Evolutionary conservation across 805 yeast species (phyloP).

Genomic region (Kregervanrija pseudodelftensis): DNA sequence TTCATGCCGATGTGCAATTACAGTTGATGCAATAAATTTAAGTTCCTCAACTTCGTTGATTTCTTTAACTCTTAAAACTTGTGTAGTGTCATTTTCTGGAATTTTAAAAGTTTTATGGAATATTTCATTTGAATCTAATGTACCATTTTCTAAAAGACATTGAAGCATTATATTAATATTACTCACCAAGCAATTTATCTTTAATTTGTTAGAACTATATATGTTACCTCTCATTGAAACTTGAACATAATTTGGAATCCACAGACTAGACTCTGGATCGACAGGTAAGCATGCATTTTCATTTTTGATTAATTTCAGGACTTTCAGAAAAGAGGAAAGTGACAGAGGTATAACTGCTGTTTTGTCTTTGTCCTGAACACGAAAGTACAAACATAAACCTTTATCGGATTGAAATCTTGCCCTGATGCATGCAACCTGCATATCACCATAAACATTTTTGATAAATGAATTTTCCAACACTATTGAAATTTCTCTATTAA

Average conservation of each 20-base stretch:
- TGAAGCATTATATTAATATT: constrained; percentile 43
- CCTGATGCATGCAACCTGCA: constrained; percentile 27
- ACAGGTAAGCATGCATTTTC: constrained; percentile 27
- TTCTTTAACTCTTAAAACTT: not conserved
- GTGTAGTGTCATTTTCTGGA: constrained; percentile 22
- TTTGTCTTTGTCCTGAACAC: constrained; percentile 6
- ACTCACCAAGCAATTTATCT: constrained; percentile 40
- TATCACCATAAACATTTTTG: constrained; percentile 16
- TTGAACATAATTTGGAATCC: constrained; percentile 19
- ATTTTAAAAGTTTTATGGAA: constrained; percentile 34
- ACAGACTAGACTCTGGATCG: constrained; percentile 21
- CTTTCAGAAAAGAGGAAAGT: constrained; percentile 27
- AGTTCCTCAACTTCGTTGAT: too few species aligned
- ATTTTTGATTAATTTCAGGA: constrained; percentile 29
- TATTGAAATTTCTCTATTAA: constrained; percentile 24
- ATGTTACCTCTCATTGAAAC: constrained; percentile 18
- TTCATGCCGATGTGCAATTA: not conserved
- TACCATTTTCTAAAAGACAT: constrained; percentile 24
- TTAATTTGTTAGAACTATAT: constrained; percentile 33
- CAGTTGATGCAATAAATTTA: constrained; percentile 4
- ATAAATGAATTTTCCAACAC: constrained; percentile 27
- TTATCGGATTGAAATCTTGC: constrained; percentile 24
- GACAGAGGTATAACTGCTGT: constrained; percentile 9
- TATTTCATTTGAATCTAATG: not conserved
- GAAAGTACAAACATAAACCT: constrained; percentile 23